Evolutionary conservation across 306 rosid genomes (phyloP).

Genomic region (Arachis hypogaea): DNA sequence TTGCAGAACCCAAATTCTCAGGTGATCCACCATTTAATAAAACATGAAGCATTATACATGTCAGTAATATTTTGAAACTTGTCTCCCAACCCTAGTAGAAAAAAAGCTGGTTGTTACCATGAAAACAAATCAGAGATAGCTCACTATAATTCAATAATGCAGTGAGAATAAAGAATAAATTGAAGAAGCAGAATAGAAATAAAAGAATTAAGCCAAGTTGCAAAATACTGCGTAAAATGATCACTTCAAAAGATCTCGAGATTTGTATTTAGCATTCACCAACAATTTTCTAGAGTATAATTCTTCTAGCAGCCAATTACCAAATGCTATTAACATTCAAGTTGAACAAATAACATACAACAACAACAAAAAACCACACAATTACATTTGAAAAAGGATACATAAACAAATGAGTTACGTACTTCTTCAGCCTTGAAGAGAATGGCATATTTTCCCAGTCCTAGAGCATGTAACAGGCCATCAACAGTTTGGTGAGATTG

Average conservation of each 20-base stretch:
- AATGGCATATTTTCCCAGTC: conserved; percentile 83
- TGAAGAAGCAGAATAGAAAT: conserved; percentile 17
- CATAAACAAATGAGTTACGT: conserved; percentile 46
- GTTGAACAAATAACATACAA: not conserved
- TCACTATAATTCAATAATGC: not conserved
- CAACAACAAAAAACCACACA: not conserved
- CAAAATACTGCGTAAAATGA: conserved; percentile 7
- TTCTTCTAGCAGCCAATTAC: conserved; percentile 11
- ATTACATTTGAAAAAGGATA: conserved; percentile 21
- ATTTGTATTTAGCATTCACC: conserved; percentile 24
- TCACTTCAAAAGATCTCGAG: not conserved
- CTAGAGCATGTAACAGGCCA: conserved; percentile 73
- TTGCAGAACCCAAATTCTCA: conserved; percentile 3
- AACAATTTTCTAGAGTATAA: conserved; percentile 26
- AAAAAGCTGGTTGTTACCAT: not conserved
- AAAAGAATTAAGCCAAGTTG: not conserved
- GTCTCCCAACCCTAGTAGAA: not conserved
- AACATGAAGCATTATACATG: conserved; percentile 25
- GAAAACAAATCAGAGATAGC: conserved; percentile 17
- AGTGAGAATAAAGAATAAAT: not conserved
- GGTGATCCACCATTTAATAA: not conserved
- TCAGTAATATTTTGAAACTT: conserved; percentile 11
- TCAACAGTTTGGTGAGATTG: conserved; percentile 76
- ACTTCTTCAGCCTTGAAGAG: conserved; percentile 96
- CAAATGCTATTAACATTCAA: conserved; percentile 26